These are phyloP conservation scores for Xylaria telfairii DNA, from an alignment of 495 filamentous ascomycete genomes.

Conservation along the genomic window DNA sequence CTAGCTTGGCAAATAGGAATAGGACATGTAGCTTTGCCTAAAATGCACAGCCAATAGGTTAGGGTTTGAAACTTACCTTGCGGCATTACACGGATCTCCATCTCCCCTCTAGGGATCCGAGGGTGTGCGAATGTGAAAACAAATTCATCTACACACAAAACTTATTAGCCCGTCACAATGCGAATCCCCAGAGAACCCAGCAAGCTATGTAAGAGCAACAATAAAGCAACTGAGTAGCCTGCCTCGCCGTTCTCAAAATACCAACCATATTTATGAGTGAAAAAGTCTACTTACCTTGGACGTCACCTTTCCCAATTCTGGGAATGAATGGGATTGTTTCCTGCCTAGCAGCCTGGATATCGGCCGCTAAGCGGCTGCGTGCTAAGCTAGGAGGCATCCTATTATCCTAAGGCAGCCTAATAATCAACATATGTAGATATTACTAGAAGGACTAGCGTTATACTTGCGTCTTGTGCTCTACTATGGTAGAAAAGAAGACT, in stretches of 20 bases:
- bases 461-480: not conserved
- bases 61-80: conserved; percentile 52
- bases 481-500: not conserved
- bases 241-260: not conserved
- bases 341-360: conserved; percentile 32
- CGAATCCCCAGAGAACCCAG: not conserved
- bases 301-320: conserved; percentile 61
- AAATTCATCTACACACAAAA: conserved; percentile 55
- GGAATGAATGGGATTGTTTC: conserved; percentile 22
- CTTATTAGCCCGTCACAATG: not conserved
- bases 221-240: not conserved
- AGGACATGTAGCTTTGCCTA: too few relatives aligned
- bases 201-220: not conserved
- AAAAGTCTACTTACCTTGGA: conserved; percentile 44
- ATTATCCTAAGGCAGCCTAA: not conserved
- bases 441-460: not conserved
- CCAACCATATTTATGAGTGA: not conserved
- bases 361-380: conserved; percentile 24
- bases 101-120: conserved; percentile 27
- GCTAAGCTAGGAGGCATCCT: conserved; percentile 23
- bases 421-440: not conserved
- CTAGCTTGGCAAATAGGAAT: not conserved
- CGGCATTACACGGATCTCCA: conserved; percentile 61
- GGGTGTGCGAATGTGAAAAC: conserved; percentile 57
- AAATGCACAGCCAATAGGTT: not conserved